Evolutionary conservation across 805 yeast genomes (phyloP), one percentile per base, ranked within the genome.

Genomic region (Lachancea thermotolerans): DNA sequence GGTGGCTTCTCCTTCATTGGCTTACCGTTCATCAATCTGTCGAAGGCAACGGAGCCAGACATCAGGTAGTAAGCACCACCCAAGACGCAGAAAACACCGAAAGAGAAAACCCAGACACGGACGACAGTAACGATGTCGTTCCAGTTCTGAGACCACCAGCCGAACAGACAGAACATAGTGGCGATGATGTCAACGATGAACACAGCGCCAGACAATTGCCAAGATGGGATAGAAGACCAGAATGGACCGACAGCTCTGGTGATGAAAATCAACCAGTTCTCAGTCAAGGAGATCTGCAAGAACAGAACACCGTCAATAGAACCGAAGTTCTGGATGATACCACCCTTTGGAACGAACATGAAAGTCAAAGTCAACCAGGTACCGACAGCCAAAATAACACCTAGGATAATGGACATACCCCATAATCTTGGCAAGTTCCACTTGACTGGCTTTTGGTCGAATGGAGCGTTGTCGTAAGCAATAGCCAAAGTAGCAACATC

Each of bases 71-170:
- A 89, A 65, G 91, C 86, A 79, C 96, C 96, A 71, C 95, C 95
- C 77, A 88, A 72, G 72, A 82, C 79, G 78, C 95, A 89, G 91
- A 89, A 89, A 72, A 85, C 83, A 79, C 96, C 96, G 76, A 89
- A 84, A 52, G 96, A 88, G 87, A 86, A 88, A 67, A 89, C 73
- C 93, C 93, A 89, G 72, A 85, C 80, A 78, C 96, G 84, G 69
- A 83, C 90, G 67, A 89, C 95, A 47, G 96, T 82, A 59, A 89
- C 96, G 59, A 89, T 83, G 73, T 91, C 95, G 69, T 91, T 89
- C 89, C 93, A 87, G 82, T 89, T 89, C 73, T 86, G 95, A 57
- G 95, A 84, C 91, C 95, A 88, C 96, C 95, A 89, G 62, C 96
- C 96, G 81, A 87, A 89, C 66, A 88, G 71, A 63, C 88, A 74